Conservation (phyloP, 176 grass and related monocot genomes). For the barley (Hordeum vulgare) region MorexV3_pseudomolecules_assembly NC_058519.1:57889825-57890324, state of each 20-base stretch:
- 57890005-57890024: conserved; percentile 96
- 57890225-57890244: not conserved
- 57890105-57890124: conserved; percentile 47
- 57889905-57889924: not conserved
- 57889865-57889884: not conserved
- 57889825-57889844: not conserved
- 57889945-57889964: not conserved
- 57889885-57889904: not conserved
- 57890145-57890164: not conserved
- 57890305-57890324: not conserved
- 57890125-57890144: conserved; percentile 14
- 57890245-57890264: not conserved
- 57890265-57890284: not conserved
- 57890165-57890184: not conserved
- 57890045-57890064: conserved; percentile 89
- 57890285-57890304: not conserved
- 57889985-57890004: conserved; percentile 56
- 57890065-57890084: conserved; percentile 98
- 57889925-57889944: not conserved
- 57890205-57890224: not conserved
- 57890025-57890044: conserved; percentile 93
- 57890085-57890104: conserved; percentile 98
- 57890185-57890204: not conserved
- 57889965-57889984: not conserved
- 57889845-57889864: not conserved